phyloP scores from a whole-genome alignment of 2,329 filamentous ascomycete species.

The Hymenoscyphus linearis region DNA sequence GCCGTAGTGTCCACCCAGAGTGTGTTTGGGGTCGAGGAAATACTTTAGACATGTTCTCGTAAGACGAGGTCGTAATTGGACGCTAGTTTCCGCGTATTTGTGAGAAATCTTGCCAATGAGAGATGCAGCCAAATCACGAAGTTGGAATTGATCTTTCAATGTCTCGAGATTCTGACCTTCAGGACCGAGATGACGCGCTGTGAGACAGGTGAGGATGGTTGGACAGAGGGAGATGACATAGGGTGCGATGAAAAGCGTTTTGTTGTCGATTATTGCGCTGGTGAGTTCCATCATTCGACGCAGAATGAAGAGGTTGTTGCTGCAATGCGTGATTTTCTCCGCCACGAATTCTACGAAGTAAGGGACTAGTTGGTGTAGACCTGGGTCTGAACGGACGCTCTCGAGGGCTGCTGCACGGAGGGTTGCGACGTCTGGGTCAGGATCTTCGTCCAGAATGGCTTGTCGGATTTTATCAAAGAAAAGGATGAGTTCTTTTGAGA shows the following conservation, averaged over 20 bases:
- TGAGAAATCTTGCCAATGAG: conserved; percentile 73
- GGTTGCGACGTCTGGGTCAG: conserved; percentile 66
- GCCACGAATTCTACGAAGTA: conserved; percentile 96
- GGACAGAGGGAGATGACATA: conserved; percentile 67
- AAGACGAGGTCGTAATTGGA: conserved; percentile 79
- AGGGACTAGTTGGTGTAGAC: conserved; percentile 88
- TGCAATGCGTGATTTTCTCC: conserved; percentile 89
- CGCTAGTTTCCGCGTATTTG: conserved; percentile 76
- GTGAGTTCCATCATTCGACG: conserved; percentile 90
- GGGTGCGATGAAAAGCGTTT: conserved; percentile 65
- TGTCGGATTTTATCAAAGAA: conserved; percentile 95
- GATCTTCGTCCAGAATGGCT: conserved; percentile 81
- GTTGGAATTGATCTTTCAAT: conserved; percentile 62
- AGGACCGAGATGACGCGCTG: conserved; percentile 64
- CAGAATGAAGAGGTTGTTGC: conserved; percentile 84
- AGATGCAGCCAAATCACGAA: conserved; percentile 79
- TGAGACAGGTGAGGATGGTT: conserved; percentile 84
- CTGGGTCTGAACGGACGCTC: conserved; percentile 81
- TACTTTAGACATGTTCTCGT: conserved; percentile 90
- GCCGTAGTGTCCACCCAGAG: conserved; percentile 81
- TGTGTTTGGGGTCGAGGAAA: conserved; percentile 81
- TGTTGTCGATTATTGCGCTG: conserved; percentile 77
- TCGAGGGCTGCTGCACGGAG: conserved; percentile 81
- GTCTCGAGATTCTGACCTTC: conserved; percentile 42
- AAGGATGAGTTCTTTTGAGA: conserved; percentile 91